A percentile compares a stretch with the other conserved stretches of the same genome.
phyloP scores from a whole-genome alignment of 768 basidiomycete genomes.

The Lyophyllum atratum region DNA sequence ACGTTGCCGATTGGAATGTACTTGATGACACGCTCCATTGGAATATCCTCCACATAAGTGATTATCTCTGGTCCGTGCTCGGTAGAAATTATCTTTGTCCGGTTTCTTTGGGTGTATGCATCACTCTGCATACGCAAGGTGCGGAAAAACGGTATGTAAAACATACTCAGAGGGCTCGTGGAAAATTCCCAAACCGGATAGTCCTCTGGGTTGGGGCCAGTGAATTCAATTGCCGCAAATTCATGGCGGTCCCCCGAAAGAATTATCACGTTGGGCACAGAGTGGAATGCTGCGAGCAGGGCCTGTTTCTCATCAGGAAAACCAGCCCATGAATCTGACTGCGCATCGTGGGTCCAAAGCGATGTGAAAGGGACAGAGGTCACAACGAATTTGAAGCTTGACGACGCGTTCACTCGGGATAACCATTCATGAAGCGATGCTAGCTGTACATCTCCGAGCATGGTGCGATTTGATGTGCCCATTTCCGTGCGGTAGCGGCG shows the following conservation, averaged over 20 bases:
- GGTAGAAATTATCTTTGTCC: slow-evolving; percentile 25
- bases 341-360: slow-evolving; percentile 66
- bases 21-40: slow-evolving; percentile 54
- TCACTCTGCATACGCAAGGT: slow-evolving; percentile 52
- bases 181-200: slow-evolving; percentile 63
- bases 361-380: slow-evolving; percentile 75
- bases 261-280: slow-evolving; percentile 70
- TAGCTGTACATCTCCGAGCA: slow-evolving; percentile 72
- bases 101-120: slow-evolving; percentile 37
- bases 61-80: slow-evolving; percentile 27
- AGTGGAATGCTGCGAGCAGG: slow-evolving; percentile 57
- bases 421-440: slow-evolving; percentile 66
- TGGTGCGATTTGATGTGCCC: slow-evolving; percentile 40
- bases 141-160: slow-evolving; percentile 61
- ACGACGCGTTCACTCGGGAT: slow-evolving; percentile 63
- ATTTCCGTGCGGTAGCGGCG: slow-evolving; percentile 30
- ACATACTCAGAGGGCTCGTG: slow-evolving; percentile 71
- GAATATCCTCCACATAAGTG: slow-evolving; percentile 38
- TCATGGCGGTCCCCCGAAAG: slow-evolving; percentile 80
- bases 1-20: slow-evolving; percentile 67
- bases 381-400: slow-evolving; percentile 78
- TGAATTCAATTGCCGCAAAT: slow-evolving; percentile 72
- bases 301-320: slow-evolving; percentile 60
- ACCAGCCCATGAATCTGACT: slow-evolving; percentile 70
- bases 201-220: slow-evolving; percentile 30